Evolutionary conservation across 306 rosid genomes (phyloP).

Genomic region (Vigna mungo): DNA sequence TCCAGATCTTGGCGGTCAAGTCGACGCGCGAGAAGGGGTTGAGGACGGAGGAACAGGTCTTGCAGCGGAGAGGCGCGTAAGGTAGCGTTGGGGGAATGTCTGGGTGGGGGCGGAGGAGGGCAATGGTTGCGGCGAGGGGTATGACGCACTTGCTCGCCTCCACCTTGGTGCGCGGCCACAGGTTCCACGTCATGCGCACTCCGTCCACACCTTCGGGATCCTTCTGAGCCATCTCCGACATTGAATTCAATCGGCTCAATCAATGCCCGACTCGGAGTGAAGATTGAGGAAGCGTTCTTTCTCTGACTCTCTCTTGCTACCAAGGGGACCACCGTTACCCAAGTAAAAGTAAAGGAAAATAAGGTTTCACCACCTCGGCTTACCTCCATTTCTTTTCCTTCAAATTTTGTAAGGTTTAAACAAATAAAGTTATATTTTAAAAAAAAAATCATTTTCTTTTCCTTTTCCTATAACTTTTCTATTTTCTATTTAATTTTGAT

Average conservation of each 20-base stretch:
- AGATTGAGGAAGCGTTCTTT: neutral
- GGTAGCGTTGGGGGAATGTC: conserved; percentile 84
- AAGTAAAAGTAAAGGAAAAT: no score
- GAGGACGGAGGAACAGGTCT: conserved; percentile 74
- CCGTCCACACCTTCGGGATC: conserved; percentile 93
- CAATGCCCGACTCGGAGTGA: neutral
- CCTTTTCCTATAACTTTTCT: no score
- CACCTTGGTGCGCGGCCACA: conserved; percentile 89
- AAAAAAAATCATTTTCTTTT: no score
- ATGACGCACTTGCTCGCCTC: conserved; percentile 91
- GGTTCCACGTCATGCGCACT: conserved; percentile 91
- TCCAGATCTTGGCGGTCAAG: conserved; percentile 91
- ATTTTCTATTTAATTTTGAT: no score
- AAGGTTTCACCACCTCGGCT: neutral
- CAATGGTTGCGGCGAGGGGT: conserved; percentile 79
- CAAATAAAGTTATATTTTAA: no score
- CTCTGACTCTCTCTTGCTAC: neutral
- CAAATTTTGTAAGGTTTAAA: neutral
- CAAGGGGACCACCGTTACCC: neutral
- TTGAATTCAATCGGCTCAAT: conserved; percentile 8
- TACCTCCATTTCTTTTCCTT: neutral
- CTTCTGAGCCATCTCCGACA: conserved; percentile 82
- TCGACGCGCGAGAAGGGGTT: conserved; percentile 81
- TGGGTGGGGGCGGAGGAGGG: conserved; percentile 75
- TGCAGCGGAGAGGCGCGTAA: conserved; percentile 86